These are phyloP conservation scores for Bruguiera parviflora DNA, from an alignment of 345 rosid genomes.

Conservation along the genomic window DNA sequence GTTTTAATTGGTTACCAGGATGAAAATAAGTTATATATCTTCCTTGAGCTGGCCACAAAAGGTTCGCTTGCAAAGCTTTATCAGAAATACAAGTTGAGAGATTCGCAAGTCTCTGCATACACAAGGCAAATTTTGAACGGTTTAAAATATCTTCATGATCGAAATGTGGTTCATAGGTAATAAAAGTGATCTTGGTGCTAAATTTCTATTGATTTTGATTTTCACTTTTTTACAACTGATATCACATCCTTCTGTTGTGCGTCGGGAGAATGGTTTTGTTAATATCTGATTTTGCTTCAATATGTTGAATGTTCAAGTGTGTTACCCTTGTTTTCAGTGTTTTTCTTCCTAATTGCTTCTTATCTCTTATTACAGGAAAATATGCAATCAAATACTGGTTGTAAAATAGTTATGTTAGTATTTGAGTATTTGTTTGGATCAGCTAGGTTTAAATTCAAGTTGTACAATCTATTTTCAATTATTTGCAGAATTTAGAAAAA, in stretches of 20 bases:
- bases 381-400: too few relatives aligned
- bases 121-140: slow-evolving; percentile 29
- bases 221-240: too few relatives aligned
- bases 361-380: too few relatives aligned
- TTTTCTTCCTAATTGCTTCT: too few relatives aligned
- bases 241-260: not conserved
- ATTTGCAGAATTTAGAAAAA: too few relatives aligned
- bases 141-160: slow-evolving; percentile 27
- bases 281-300: too few relatives aligned
- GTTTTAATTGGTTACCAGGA: slow-evolving; percentile 8
- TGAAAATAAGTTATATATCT: slow-evolving; percentile 23
- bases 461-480: too few relatives aligned
- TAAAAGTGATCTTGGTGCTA: not conserved
- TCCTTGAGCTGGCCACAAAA: slow-evolving; percentile 31
- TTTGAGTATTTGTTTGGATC: too few relatives aligned
- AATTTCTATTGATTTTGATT: not conserved
- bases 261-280: not conserved
- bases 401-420: too few relatives aligned
- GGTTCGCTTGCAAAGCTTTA: slow-evolving; percentile 27
- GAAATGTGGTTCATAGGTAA: slow-evolving; percentile 28
- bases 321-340: too few relatives aligned
- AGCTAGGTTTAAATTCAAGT: too few relatives aligned
- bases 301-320: too few relatives aligned
- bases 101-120: slow-evolving; percentile 25
- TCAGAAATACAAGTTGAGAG: slow-evolving; percentile 15